Conservation (phyloP, 306 rosid genomes). For the Fragaria nilgerrensis region DNA sequence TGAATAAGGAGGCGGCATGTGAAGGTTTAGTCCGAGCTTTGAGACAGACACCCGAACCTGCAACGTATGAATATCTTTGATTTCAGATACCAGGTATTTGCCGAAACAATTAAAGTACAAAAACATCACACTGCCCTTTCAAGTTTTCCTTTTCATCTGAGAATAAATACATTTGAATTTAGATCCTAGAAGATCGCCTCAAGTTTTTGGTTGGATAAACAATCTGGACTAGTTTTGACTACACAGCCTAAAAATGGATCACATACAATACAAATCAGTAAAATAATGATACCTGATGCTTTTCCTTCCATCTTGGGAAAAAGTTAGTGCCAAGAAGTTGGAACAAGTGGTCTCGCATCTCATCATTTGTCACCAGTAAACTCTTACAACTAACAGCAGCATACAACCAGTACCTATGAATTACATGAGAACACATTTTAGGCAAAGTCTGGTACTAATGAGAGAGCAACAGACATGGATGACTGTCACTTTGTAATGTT, state of each 20-base stretch:
- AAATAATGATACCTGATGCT: constrained; percentile 70
- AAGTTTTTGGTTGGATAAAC: not conserved
- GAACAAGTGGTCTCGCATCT: constrained; percentile 97
- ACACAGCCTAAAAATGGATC: not conserved
- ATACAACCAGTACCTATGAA: constrained; percentile 85
- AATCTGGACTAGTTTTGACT: not conserved
- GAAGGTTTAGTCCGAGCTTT: constrained; percentile 35
- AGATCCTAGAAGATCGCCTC: not conserved
- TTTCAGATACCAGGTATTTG: not conserved
- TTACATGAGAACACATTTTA: constrained; percentile 3
- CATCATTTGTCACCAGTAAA: constrained; percentile 86
- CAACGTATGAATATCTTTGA: constrained; percentile 17
- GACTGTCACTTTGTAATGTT: not conserved
- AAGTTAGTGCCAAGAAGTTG: constrained; percentile 85
- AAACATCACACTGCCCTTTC: not conserved
- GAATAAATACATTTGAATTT: not conserved
- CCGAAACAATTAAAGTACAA: not conserved
- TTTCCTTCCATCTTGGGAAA: constrained; percentile 98
- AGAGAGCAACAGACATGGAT: constrained; percentile 2
- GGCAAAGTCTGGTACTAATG: not conserved
- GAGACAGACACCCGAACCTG: constrained; percentile 69
- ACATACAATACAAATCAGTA: not conserved
- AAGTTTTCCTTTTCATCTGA: not conserved
- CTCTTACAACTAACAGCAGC: constrained; percentile 83
- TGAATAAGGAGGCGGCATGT: constrained; percentile 80